phyloP scores from a whole-genome alignment of 257 asterid species.

The Solanum corneliomulleri region DNA sequence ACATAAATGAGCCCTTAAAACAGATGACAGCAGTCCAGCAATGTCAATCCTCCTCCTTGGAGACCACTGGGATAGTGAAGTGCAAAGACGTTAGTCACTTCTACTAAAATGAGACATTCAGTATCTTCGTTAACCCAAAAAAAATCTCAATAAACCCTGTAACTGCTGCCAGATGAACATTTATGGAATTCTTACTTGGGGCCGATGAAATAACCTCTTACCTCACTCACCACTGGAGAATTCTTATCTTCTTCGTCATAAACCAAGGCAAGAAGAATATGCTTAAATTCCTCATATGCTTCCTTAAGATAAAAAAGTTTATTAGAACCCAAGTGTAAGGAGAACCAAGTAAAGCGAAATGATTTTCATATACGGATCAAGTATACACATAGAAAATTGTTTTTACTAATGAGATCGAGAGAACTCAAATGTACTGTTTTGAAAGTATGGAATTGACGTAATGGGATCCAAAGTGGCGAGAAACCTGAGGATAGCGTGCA shows the following conservation, averaged over 20 bases:
- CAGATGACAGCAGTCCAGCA: constrained; percentile 80
- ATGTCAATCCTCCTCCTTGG: constrained; percentile 82
- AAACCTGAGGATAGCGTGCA: neutral
- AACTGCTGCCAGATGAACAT: neutral
- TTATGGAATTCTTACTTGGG: neutral
- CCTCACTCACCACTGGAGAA: constrained; percentile 95
- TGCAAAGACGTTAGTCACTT: neutral
- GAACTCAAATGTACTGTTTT: neutral
- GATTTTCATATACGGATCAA: neutral
- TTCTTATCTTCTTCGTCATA: constrained; percentile 77
- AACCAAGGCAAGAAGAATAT: constrained; percentile 75
- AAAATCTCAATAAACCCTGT: neutral
- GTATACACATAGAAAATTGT: neutral
- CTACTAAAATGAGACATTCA: neutral
- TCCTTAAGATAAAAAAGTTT: constrained; percentile 57
- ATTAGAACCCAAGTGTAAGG: constrained; percentile 10
- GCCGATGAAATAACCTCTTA: constrained; percentile 10
- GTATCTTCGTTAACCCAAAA: neutral
- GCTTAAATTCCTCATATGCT: constrained; percentile 98
- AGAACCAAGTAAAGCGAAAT: neutral
- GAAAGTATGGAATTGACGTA: neutral
- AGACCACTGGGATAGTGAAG: constrained; percentile 67
- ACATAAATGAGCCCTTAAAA: constrained; percentile 67
- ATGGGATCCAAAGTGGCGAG: neutral
- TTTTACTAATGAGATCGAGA: neutral